A percentile compares a stretch with the other conserved stretches of the same genome.
Evolutionary conservation across 495 filamentous ascomycete species (phyloP).

Genomic region (Hypoxylon perforatum): DNA sequence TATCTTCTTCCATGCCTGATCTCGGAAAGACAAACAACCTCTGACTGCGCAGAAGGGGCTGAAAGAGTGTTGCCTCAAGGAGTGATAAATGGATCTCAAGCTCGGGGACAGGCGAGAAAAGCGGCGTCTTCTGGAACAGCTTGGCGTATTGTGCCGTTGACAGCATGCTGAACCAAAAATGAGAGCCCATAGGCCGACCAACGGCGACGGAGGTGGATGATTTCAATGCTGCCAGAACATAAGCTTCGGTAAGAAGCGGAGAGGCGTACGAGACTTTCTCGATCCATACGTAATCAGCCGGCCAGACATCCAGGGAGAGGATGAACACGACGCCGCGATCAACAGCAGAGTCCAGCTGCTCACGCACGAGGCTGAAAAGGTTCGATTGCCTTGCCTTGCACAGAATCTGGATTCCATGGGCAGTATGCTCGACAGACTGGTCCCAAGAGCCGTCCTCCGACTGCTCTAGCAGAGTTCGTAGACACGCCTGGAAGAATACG

Average conservation of each 20-base stretch:
- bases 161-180: no score
- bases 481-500: no score
- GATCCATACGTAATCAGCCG: constrained; percentile 52
- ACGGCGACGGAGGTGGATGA: not conserved
- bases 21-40: constrained; percentile 42
- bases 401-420: no score
- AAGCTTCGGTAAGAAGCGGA: constrained; percentile 43
- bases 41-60: constrained; percentile 15
- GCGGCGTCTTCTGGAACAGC: constrained; percentile 35
- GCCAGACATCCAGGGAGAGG: no score
- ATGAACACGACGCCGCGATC: no score
- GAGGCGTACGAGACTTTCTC: constrained; percentile 56
- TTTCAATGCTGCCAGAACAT: constrained; percentile 49
- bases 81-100: constrained; percentile 35
- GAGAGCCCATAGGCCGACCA: no score
- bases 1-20: constrained; percentile 36
- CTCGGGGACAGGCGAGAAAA: constrained; percentile 20
- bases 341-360: no score
- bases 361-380: no score
- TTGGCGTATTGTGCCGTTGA: not conserved
- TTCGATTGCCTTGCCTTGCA: no score
- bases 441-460: no score
- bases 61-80: constrained; percentile 37
- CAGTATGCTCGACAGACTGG: no score
- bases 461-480: no score